Base-by-base conservation (phyloP, 345 rosid species). In the Rhodamnia argentea region DNA sequence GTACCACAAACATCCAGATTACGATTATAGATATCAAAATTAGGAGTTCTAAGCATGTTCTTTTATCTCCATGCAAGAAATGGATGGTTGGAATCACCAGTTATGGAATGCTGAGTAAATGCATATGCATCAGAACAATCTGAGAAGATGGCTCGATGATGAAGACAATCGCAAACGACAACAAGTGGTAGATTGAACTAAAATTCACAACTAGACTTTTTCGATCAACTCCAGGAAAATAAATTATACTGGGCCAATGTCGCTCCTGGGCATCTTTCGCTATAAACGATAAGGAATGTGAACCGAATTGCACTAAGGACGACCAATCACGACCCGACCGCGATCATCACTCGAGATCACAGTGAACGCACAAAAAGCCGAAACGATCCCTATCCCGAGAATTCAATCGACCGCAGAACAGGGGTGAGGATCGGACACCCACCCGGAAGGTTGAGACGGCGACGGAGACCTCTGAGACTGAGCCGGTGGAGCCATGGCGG, bases 371-470 rank as follows among this genome's bases (percentile, higher is more conserved):
- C 37, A 52, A 23, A n/a, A 2, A 8, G 13, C 40, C 24, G 23
- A 53, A 27, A n/a, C 32, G 37, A 81, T 52, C 40, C 78, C 47
- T 70, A 24, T 70, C 37, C 14, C 81, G 14, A 37, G 14, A 70
- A 70, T 13, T 9, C 47, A 2, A 37, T 37, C 47, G 47, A 37
- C 47, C 81, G 47, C 81, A 40, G 81, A 27, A 58, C 44, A 37
- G 32, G 55, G 32, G 42, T 42, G 29, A 37, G 40, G 32, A 52
- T 37, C 56, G 62, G 84, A 53, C 57, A 32, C 58, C 91, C 92
- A 97, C 99, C 99, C 99, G 82, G 99, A 97, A 85, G 99, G 99
- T 83, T 97, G 99, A 54, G 99, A 96, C 83, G 98, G 98, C 42
- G 99, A 97, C 26, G 95, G 89, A 87, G 94, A 94, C 85, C 96